Percentiles rank a stretch among this genome's conserved stretches.
These are phyloP conservation scores for Coleophoma cylindrospora DNA, from an alignment of 2,329 filamentous ascomycete genomes.

Conservation along the genomic window DNA sequence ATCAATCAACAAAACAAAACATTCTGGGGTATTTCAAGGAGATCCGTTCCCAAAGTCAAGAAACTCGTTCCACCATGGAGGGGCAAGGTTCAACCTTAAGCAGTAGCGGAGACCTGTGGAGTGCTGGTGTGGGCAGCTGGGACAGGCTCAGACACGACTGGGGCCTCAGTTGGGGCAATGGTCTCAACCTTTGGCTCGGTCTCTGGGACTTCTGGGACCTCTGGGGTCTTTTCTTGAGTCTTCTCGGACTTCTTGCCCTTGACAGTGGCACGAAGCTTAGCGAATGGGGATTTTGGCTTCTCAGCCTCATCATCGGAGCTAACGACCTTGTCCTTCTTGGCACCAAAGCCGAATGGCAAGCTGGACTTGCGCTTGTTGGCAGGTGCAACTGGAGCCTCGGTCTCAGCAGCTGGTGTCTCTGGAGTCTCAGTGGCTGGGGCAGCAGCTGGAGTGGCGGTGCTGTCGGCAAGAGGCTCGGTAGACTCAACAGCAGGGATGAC, in stretches of 20 bases:
- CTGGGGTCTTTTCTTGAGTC: conserved; percentile 38
- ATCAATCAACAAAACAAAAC: conserved; percentile 23
- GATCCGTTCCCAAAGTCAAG: conserved; percentile 27
- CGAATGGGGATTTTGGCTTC: conserved; percentile 27
- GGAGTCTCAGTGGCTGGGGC: conserved; percentile 21
- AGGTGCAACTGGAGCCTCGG: conserved; percentile 29
- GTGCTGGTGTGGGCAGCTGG: conserved; percentile 16
- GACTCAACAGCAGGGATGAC: conserved; percentile 27
- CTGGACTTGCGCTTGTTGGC: conserved; percentile 58
- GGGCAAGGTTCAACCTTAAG: conserved; percentile 14
- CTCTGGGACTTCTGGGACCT: conserved; percentile 5
- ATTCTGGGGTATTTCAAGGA: conserved; percentile 31
- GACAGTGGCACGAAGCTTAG: conserved; percentile 29
- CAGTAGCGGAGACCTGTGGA: conserved; percentile 25
- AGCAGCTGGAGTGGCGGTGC: conserved; percentile 19
- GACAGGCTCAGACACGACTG: conserved; percentile 15
- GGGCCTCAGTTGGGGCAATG: conserved; percentile 20
- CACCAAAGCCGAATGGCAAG: conserved; percentile 52
- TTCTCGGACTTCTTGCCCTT: conserved; percentile 30
- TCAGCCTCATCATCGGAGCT: conserved; percentile 38
- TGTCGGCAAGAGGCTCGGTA: conserved; percentile 23
- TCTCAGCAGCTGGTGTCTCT: conserved; percentile 30
- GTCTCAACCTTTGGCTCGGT: conserved; percentile 29
- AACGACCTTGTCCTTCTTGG: conserved; percentile 52
- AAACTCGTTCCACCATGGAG: conserved; percentile 17